phyloP scores from a whole-genome alignment of 441 rosid genomes.

The Adansonia gregorii region DNA sequence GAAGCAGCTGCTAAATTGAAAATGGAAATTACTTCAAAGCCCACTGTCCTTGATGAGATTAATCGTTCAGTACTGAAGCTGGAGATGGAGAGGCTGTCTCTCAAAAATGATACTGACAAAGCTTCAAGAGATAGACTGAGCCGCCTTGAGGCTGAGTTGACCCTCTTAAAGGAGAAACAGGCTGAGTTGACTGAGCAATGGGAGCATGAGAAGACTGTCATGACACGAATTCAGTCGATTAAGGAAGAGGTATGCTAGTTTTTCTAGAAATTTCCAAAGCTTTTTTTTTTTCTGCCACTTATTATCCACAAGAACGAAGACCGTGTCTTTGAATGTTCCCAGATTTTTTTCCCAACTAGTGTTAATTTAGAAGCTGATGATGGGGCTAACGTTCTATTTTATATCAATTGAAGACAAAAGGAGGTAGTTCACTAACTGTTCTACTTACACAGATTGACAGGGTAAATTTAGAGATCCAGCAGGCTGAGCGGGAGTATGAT shows the following conservation, averaged over 20 bases:
- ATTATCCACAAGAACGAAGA: neutral
- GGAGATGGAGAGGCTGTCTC: slow-evolving; percentile 42
- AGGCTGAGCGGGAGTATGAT: slow-evolving; percentile 95
- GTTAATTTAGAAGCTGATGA: neutral
- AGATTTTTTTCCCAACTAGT: neutral
- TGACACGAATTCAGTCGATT: slow-evolving; percentile 84
- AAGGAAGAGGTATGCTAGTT: slow-evolving; percentile 72
- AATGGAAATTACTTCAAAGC: too few relatives aligned
- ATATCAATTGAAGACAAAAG: neutral
- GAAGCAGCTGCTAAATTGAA: too few relatives aligned
- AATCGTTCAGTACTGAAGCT: too few relatives aligned
- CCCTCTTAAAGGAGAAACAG: slow-evolving; percentile 70
- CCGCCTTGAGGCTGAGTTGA: slow-evolving; percentile 76
- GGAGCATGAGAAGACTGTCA: slow-evolving; percentile 94
- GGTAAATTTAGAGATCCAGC: slow-evolving; percentile 93
- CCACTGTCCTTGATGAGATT: too few relatives aligned
- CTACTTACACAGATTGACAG: slow-evolving; percentile 65
- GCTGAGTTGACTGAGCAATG: slow-evolving; percentile 81
- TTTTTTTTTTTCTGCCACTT: neutral
- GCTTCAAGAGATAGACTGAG: slow-evolving; percentile 82
- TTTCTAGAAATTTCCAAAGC: neutral
- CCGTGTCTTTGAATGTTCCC: neutral
- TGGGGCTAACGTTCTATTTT: neutral
- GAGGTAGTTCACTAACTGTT: neutral
- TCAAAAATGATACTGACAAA: slow-evolving; percentile 77